Conservation (phyloP, 176 grass and related monocot genomes). For the Calamus simplicifolius region DNA sequence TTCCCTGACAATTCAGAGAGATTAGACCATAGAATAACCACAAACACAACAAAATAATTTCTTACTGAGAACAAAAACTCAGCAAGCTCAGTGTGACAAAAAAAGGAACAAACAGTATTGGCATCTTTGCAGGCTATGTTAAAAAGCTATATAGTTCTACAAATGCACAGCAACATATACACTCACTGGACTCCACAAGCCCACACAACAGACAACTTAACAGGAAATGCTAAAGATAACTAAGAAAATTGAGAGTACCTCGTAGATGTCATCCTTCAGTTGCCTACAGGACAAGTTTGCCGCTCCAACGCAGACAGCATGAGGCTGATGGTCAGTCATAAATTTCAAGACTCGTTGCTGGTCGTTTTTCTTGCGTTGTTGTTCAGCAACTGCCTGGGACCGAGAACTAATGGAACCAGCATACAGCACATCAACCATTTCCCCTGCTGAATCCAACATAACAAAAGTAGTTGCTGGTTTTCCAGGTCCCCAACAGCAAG, state of each 20-base stretch:
- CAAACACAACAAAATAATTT: no score
- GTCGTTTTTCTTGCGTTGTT: constrained; percentile 83
- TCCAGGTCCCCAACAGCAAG: constrained; percentile 94
- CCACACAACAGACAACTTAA: no score
- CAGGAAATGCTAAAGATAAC: no score
- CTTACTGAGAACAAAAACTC: no score
- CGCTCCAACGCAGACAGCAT: constrained; percentile 82
- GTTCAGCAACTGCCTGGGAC: constrained; percentile 76
- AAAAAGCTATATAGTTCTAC: no score
- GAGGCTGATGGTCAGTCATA: constrained; percentile 82
- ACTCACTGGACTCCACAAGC: no score
- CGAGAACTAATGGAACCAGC: constrained; percentile 79
- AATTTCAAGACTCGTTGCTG: constrained; percentile 85
- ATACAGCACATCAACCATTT: constrained; percentile 93
- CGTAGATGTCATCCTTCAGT: constrained; percentile 97
- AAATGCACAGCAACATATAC: no score
- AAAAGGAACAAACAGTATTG: no score
- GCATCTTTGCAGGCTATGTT: no score
- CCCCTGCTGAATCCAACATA: constrained; percentile 80
- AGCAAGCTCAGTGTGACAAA: no score
- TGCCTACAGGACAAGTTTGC: constrained; percentile 82
- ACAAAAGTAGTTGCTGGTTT: constrained; percentile 93
- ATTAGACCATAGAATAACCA: no score
- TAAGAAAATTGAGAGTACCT: constrained; percentile 22
- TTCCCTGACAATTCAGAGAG: no score